These are phyloP conservation scores for Penicillium sp. DNA, from an alignment of 2,329 filamentous ascomycete genomes.

Conservation along the genomic window DNA sequence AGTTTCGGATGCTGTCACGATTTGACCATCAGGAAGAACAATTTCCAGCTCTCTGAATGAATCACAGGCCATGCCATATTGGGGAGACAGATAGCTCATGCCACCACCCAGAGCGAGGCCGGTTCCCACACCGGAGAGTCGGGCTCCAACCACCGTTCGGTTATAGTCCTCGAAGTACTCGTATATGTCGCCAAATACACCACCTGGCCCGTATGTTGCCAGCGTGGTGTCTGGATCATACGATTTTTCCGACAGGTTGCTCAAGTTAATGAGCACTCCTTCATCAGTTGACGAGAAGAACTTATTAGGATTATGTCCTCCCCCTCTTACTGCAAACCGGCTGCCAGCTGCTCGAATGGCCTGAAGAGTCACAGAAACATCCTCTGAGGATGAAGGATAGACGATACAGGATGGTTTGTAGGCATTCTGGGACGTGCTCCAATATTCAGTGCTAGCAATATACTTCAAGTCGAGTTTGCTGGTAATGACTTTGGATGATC, in stretches of 20 bases:
- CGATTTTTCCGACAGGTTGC: slow-evolving; percentile 24
- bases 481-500: slow-evolving; percentile 18
- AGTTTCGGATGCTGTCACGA: slow-evolving; percentile 15
- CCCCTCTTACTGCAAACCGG: slow-evolving; percentile 29
- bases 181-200: slow-evolving; percentile 27
- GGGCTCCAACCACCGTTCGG: slow-evolving; percentile 27
- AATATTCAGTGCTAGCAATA: slow-evolving; percentile 24
- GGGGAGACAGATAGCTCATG: slow-evolving; percentile 28
- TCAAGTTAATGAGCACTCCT: slow-evolving; percentile 26
- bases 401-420: slow-evolving; percentile 30
- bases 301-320: slow-evolving; percentile 30
- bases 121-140: slow-evolving; percentile 26
- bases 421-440: slow-evolving; percentile 24
- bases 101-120: slow-evolving; percentile 27
- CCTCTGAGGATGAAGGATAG: slow-evolving; percentile 24
- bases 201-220: slow-evolving; percentile 27
- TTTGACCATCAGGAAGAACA: slow-evolving; percentile 18
- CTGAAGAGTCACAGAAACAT: slow-evolving; percentile 26
- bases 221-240: slow-evolving; percentile 25
- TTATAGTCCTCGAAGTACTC: slow-evolving; percentile 19
- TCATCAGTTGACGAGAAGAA: slow-evolving; percentile 27
- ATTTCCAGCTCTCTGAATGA: slow-evolving; percentile 25
- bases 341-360: slow-evolving; percentile 25
- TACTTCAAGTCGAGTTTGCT: slow-evolving; percentile 18
- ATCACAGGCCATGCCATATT: slow-evolving; percentile 29